These are phyloP conservation scores for Leptographium galeiforme DNA, from an alignment of 2,329 filamentous ascomycete species.

Conservation along the genomic window DNA sequence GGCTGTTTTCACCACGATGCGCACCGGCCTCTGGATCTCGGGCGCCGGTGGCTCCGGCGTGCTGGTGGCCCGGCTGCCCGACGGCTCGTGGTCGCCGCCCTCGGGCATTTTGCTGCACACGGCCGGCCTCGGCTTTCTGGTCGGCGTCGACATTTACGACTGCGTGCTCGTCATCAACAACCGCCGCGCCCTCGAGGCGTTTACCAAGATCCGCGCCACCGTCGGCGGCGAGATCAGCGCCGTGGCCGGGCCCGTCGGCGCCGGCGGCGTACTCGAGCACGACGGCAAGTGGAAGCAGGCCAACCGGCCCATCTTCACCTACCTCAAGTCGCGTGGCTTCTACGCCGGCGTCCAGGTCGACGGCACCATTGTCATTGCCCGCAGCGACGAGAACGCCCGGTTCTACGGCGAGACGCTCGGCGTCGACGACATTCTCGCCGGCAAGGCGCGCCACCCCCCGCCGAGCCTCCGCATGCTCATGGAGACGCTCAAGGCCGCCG, in stretches of 20 bases:
- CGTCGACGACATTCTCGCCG: constrained; percentile 33
- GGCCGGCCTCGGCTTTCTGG: constrained; percentile 63
- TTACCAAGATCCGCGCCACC: constrained; percentile 61
- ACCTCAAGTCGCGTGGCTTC: constrained; percentile 79
- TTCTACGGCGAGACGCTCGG: constrained; percentile 57
- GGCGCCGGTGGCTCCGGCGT: constrained; percentile 47
- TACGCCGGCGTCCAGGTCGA: constrained; percentile 80
- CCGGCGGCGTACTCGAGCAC: constrained; percentile 56
- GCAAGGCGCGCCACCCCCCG: constrained; percentile 21
- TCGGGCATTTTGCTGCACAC: constrained; percentile 73
- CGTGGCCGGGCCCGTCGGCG: constrained; percentile 53
- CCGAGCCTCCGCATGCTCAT: constrained; percentile 9
- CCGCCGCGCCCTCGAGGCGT: constrained; percentile 59
- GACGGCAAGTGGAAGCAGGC: constrained; percentile 13
- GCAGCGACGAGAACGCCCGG: constrained; percentile 71
- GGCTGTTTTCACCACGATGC: constrained; percentile 56
- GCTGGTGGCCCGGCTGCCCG: constrained; percentile 40
- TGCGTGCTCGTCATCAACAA: constrained; percentile 81
- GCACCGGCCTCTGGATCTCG: constrained; percentile 41
- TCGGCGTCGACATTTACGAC: constrained; percentile 79
- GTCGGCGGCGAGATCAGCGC: constrained; percentile 68
- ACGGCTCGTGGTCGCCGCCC: constrained; percentile 56
- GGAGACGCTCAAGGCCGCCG: constrained; percentile 13
- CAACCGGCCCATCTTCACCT: constrained; percentile 38
- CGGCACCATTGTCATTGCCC: constrained; percentile 73